Evolutionary conservation across 208 protist species (phyloP), one percentile per base, ranked within the genome.

Genomic region (Trypanosoma grayi): DNA sequence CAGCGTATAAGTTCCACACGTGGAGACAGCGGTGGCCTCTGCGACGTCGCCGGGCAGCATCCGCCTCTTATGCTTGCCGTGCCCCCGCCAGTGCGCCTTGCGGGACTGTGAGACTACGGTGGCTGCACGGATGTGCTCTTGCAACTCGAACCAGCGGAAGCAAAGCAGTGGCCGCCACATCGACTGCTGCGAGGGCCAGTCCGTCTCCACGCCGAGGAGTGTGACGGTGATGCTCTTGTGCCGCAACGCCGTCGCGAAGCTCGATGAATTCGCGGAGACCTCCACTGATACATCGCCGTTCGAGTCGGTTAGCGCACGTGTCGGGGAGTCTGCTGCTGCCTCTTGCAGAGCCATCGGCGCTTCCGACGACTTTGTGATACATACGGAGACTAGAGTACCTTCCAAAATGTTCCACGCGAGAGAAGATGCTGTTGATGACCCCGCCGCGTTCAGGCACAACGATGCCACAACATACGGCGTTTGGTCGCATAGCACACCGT

Each of bases 81-180:
- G 34, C 9, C 9, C 7, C 34, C 34, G 34, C 34, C n/a, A 39
- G 7, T 39, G 34, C 34, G 34, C 34, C 34, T 39, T 39, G 34
- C 33, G 13, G n/a, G 5, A 62, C 30, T 18, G 56, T 39, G 27
- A 31, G 16, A 36, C 37, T 30, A 70, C 54, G 8, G 76, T 86
- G 6, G 70, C 75, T 64, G 83, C 63, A 39, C 68, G 66, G 40
- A 90, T 64, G 54, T 65, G 62, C 40, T 78, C 64, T 33, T 60
- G 52, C 64, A 87, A 66, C 43, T 88, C 81, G 53, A 83, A 86
- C 82, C 85, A 92, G 28, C 85, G 85, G 9, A 62, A 73, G 39
- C 68, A 66, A 34, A 87, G 25, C 7, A 92, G 63, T 24, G 85
- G 79, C 30, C 48, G 67, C 82, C 81, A 89, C 57, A 73, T n/a